Evolutionary conservation across 1,284 basidiomycete genomes (phyloP), one percentile per base, ranked within the genome.

Genomic region (Sutorius eximius): DNA sequence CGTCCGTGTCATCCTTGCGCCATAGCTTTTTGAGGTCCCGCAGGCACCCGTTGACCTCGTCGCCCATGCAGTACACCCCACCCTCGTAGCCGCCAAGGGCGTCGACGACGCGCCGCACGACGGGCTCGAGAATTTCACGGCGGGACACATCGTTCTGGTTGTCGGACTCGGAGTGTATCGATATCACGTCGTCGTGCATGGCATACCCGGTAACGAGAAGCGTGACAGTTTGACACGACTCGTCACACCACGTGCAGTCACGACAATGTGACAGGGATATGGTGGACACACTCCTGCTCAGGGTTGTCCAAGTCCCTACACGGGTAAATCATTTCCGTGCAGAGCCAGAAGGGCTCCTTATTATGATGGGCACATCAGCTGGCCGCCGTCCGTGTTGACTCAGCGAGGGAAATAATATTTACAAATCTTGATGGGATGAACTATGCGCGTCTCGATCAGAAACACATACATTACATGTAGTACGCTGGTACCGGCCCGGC

Each of bases 21-120:
- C 95, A 98, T 45, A 94, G 82, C 64, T 88, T 92, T 76, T 98
- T 98, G 60, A 98, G 77, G 67, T 98, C 95, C 64, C 93, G 93
- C 60, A 98, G 73, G 68, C 95, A 97, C 2, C 89, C 90, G 52
- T 82, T 76, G 18, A 83, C 88, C 56, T 91, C 87, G 75, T 96
- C 93, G 57, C 93, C 93, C 58, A 93, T 84, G 44, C 87, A 77
- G 70, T 95, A 95, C 6, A 74, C 72, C 18, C 79, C 83, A n/a
- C 78, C 82, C 71, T 91, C 82, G 63, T 78, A 71, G 15, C 89
- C 84, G 55, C 89, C 89, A 0, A 92, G 77, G 1, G 90, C 89
- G 58, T 87, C 83, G 32, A 92, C 84, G 36, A 91, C 87, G 56
- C 81, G 80, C 40, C 79, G 80, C 50, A 92, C 82, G 30, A 87